A percentile compares a stretch with the other conserved stretches of the same genome.
Evolutionary conservation across 1,139 yeast genomes (phyloP).

Genomic region (Lodderomyces elongisporus): DNA sequence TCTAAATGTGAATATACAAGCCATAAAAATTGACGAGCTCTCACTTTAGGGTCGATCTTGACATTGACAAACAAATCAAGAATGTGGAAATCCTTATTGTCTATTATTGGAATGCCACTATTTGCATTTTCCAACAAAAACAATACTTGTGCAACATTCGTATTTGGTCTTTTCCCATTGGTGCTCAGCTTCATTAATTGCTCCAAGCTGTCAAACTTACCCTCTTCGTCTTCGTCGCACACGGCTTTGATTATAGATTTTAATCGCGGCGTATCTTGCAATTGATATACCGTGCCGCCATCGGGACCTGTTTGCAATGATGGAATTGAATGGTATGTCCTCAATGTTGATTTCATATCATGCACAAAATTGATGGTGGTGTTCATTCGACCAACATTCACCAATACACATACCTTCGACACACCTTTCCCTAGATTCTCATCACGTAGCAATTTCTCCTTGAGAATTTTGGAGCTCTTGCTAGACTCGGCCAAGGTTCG

Average conservation of each 20-base stretch:
- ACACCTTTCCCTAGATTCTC: slow-evolving; percentile 64
- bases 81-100: slow-evolving; percentile 28
- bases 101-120: slow-evolving; percentile 17
- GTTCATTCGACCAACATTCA: slow-evolving; percentile 89
- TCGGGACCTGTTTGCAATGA: slow-evolving; percentile 68
- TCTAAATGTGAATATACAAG: slow-evolving; percentile 74
- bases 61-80: slow-evolving; percentile 64
- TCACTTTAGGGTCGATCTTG: slow-evolving; percentile 48
- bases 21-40: slow-evolving; percentile 81
- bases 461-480: slow-evolving; percentile 76
- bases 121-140: slow-evolving; percentile 69
- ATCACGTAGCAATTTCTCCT: slow-evolving; percentile 68
- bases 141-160: slow-evolving; percentile 63
- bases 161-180: slow-evolving; percentile 39
- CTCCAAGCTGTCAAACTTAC: slow-evolving; percentile 29
- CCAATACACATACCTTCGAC: slow-evolving; percentile 78
- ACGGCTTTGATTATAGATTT: slow-evolving; percentile 84
- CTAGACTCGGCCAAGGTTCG: slow-evolving; percentile 78
- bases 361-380: slow-evolving; percentile 93
- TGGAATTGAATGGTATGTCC: slow-evolving; percentile 93
- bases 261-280: slow-evolving; percentile 92
- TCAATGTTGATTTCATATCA: slow-evolving; percentile 90
- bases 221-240: slow-evolving; percentile 48
- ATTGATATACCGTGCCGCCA: slow-evolving; percentile 55
- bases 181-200: slow-evolving; percentile 41